Conservation (phyloP, 2,329 filamentous ascomycete species). For the Pseudogymnoascus sp. region DNA sequence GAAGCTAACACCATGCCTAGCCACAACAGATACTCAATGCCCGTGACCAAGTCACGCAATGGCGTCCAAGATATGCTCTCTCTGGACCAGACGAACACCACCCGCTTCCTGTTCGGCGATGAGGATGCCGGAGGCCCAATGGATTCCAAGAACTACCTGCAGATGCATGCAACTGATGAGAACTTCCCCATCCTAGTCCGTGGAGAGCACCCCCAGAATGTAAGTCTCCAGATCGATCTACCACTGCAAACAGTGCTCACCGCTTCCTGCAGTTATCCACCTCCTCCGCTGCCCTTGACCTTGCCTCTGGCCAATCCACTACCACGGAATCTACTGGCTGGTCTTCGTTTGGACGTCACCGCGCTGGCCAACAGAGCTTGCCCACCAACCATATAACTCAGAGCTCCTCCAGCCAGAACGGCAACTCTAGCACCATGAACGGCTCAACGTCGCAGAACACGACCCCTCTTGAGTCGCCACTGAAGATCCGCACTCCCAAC, state of each 20-base stretch:
- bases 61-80: slow-evolving; percentile 56
- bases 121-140: slow-evolving; percentile 50
- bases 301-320: slow-evolving; percentile 62
- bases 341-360: slow-evolving; percentile 27
- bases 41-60: slow-evolving; percentile 64
- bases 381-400: slow-evolving; percentile 21
- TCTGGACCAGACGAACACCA: slow-evolving; percentile 76
- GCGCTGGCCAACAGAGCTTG: slow-evolving; percentile 37
- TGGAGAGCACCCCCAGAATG: slow-evolving; percentile 31
- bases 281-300: slow-evolving; percentile 72
- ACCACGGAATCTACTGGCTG: slow-evolving; percentile 44
- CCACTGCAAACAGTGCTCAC: slow-evolving; percentile 28
- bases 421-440: slow-evolving; percentile 30
- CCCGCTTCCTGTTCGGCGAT: slow-evolving; percentile 78
- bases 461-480: slow-evolving; percentile 37
- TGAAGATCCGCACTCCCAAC: slow-evolving; percentile 41
- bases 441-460: slow-evolving; percentile 27
- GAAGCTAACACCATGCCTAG: slow-evolving; percentile 38
- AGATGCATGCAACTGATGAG: slow-evolving; percentile 68
- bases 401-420: slow-evolving; percentile 24
- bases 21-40: slow-evolving; percentile 89
- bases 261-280: slow-evolving; percentile 59
- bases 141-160: slow-evolving; percentile 60
- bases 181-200: slow-evolving; percentile 78
- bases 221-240: slow-evolving; percentile 19